Conservation (phyloP, 495 filamentous ascomycete species). For the Talaromyces stipitatus region DNA sequence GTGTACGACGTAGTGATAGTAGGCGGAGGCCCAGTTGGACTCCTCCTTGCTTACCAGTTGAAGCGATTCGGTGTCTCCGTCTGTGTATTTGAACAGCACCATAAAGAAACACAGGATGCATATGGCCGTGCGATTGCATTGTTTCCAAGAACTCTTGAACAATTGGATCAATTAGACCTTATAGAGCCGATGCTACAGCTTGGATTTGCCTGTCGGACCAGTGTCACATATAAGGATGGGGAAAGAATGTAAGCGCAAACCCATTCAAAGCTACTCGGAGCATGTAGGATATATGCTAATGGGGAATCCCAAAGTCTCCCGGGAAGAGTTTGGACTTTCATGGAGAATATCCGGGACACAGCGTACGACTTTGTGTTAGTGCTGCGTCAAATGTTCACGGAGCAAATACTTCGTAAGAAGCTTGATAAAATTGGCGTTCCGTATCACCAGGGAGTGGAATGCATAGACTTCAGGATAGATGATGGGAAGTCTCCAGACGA, state of each 20-base stretch:
- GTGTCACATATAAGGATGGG: background rate
- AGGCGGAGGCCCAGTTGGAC: too few species aligned
- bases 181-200: slow-evolving; percentile 37
- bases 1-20: too few species aligned
- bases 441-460: background rate
- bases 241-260: background rate
- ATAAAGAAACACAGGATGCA: too few species aligned
- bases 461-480: background rate
- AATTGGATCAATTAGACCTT: slow-evolving; percentile 39
- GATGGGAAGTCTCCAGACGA: background rate
- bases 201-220: slow-evolving; percentile 30
- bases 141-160: slow-evolving; percentile 35
- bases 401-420: background rate
- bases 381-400: background rate
- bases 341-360: background rate
- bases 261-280: too few species aligned
- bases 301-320: background rate
- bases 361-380: background rate
- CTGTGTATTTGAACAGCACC: too few species aligned
- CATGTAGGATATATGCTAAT: background rate
- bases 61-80: too few species aligned
- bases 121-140: too few species aligned
- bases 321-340: background rate
- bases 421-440: background rate
- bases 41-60: too few species aligned